Evolutionary conservation across 163 green algal species (phyloP).

Genomic region (Scenedesmus sp.): DNA sequence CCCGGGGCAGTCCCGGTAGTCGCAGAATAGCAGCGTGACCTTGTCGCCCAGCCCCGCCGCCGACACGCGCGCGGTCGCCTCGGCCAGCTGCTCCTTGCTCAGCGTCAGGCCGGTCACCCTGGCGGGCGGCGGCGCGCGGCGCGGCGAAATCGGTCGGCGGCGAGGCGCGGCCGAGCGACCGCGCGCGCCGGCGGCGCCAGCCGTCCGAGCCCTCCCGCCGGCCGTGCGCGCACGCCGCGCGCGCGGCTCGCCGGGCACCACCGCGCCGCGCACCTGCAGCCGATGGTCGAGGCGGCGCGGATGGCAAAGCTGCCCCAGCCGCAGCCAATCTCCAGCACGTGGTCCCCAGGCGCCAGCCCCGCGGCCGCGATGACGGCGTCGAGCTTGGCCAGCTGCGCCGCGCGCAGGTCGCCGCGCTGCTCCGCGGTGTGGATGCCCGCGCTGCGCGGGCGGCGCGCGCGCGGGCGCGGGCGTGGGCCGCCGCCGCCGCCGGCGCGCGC

Average conservation of each 20-base stretch:
- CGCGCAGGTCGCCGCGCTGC: background rate
- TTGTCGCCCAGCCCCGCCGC: slow-evolving; percentile 79
- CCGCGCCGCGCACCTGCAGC: slow-evolving; percentile 43
- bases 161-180: no score
- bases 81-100: slow-evolving; percentile 91
- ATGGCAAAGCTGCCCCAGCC: slow-evolving; percentile 93
- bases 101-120: slow-evolving; percentile 85
- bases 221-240: no score
- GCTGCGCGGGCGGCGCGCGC: no score
- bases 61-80: slow-evolving; percentile 82
- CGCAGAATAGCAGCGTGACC: slow-evolving; percentile 88
- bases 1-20: slow-evolving; percentile 78
- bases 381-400: slow-evolving; percentile 78
- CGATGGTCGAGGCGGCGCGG: slow-evolving; percentile 58
- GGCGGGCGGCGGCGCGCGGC: background rate
- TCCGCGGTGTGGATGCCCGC: slow-evolving; percentile 69
- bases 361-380: slow-evolving; percentile 85
- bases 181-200: no score
- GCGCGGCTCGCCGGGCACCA: background rate
- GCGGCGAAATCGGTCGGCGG: no score
- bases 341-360: slow-evolving; percentile 52
- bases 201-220: background rate
- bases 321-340: slow-evolving; percentile 97
- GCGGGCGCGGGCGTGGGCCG: no score
- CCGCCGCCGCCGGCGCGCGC: no score